Base-by-base conservation (phyloP, 23 red algal genomes). In the Gracilaria domingensis region DNA sequence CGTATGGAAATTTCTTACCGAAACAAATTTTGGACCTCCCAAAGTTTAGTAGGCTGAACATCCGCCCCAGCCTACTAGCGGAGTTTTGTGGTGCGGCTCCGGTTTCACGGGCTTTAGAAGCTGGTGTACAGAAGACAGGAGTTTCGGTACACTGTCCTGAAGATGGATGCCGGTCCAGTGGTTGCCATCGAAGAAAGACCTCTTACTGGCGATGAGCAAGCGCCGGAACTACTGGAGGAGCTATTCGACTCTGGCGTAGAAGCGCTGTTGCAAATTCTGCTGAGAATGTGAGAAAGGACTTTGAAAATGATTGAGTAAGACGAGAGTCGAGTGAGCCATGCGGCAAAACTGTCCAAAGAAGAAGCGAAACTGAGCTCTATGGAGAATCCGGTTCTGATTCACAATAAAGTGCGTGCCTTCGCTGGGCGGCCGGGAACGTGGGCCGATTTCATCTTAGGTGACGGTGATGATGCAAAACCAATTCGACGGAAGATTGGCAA, bases 151-250 rank as follows among this genome's bases (percentile, higher is more conserved):
- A 99, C 93, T 28, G 90, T 96, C 35, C 75, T 93, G 4, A 91
- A 94, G 62, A 93, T 99, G 89, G 97, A 99, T 65, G 93, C 97
- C 26, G 97, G 97, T 36, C 97, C 97, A 38, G 76, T 99, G 21
- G 64, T 99, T 25, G 86, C 89, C 25, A 66, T 85, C 54, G 64
- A 75, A n/a, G 48, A 56, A n/a, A 57, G 79, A 49, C 14, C 33
- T 14, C 49, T 99, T 7, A 54, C 92, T 35, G 97, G 93, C 56
- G 69, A 96, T 69, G 94, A 95, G 70, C 87, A 95, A 84, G 92
- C 86, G 28, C 87, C 88, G 8, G 85, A 89, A 59, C 55, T 99
- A 29, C 66, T 99, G 13, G 76, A 69, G 17, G 82, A 86, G 58
- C 93, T 99, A 25, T 94, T 99, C 66, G 86, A 48, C 12, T 38